Evolutionary conservation across 192 early-diverging fungal genomes (phyloP), one percentile per base, ranked within the genome.

Genomic region (Ambispora gerdemannii): DNA sequence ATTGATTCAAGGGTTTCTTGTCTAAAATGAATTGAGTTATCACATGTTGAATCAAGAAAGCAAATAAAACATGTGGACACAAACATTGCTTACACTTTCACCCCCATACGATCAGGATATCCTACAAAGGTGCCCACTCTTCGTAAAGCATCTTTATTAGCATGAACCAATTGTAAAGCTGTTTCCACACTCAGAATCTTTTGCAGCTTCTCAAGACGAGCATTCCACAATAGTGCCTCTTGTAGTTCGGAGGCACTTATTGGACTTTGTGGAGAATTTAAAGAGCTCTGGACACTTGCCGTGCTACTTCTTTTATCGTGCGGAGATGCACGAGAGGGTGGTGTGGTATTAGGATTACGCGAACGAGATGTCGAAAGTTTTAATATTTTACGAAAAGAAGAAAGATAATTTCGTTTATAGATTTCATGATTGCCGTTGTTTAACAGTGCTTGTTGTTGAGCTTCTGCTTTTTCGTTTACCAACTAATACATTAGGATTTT

Each of bases 121-220:
- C 80, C 80, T 10, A 84, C 72, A 78, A 92, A 92, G 6, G 81
- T 77, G 2, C 84, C 77, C 56, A 90, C 69, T 22, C 90, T 82
- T 28, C 73, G 76, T 33, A 88, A 69, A 0, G 90, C 78, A 49
- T 94, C 93, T 67, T 96, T 93, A 76, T 97, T 95, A 24, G 87
- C 70, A 76, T 96, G 89, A 69, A 97, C 89, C 83, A 98, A 78
- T 66, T 92, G 88, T 49, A 98, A 74, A 22, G 88, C 90, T 73
- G 93, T 74, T 69, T 96, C 94, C 47, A 98, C 66, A 47, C 86
- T 89, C 11, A 94, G 72, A 33, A 90, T 73, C 22, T 84, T 78
- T 61, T 87, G 87, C 49, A 93, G 63, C 62, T 77, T 71, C 33
- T 87, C 82, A 19, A 81, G 62, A 66, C 80, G 72, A 33, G 74